These are phyloP conservation scores for Phoma sp. DNA, from an alignment of 2,329 filamentous ascomycete species.

Conservation along the genomic window DNA sequence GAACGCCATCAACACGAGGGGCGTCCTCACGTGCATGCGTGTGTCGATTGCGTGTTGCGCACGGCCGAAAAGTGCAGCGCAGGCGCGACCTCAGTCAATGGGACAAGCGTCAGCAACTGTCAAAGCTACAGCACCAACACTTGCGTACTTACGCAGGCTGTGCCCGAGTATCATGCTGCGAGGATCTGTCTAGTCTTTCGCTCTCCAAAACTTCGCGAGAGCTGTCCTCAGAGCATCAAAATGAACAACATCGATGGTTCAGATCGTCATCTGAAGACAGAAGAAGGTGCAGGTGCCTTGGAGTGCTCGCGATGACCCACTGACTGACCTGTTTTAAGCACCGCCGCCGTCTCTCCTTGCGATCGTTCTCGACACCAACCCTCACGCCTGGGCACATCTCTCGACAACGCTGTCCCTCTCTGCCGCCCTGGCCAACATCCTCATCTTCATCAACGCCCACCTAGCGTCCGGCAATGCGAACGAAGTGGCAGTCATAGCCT, in stretches of 20 bases:
- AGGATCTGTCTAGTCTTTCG: neutral
- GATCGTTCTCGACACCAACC: conserved; percentile 94
- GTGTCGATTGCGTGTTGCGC: conserved; percentile 1
- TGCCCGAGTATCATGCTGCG: neutral
- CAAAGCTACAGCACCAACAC: neutral
- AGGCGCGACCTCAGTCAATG: conserved; percentile 3
- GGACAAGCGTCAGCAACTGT: conserved; percentile 4
- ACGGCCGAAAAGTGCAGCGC: conserved; percentile 7
- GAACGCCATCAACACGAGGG: neutral
- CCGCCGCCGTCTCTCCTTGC: conserved; percentile 81
- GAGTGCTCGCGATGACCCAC: neutral
- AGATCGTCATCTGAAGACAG: conserved; percentile 51
- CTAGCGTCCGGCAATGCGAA: conserved; percentile 93
- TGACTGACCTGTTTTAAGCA: conserved; percentile 46
- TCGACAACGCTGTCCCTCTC: conserved; percentile 77
- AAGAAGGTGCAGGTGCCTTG: conserved; percentile 35
- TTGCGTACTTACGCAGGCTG: neutral
- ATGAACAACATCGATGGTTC: conserved; percentile 73
- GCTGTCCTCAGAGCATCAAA: neutral
- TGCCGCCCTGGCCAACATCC: conserved; percentile 83
- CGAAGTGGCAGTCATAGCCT: conserved; percentile 88
- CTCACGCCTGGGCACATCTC: conserved; percentile 87
- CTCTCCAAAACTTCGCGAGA: neutral
- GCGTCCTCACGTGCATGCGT: conserved; percentile 7
- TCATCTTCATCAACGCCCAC: conserved; percentile 97